phyloP scores from a whole-genome alignment of 768 basidiomycete species.

The Boletus pseudopeckii region DNA sequence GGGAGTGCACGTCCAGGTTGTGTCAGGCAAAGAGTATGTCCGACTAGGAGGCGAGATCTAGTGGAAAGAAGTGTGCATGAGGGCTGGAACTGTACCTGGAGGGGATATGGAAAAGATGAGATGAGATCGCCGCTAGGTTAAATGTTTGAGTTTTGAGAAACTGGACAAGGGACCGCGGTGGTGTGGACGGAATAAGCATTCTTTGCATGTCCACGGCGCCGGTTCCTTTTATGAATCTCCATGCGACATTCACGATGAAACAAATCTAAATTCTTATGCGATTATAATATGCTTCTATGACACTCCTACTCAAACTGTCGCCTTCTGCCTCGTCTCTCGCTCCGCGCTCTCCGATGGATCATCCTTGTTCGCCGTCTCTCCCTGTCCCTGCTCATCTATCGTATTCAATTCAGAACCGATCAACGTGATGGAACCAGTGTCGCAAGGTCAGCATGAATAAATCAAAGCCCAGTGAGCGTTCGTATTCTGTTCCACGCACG shows the following conservation, averaged over 20 bases:
- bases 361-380: constrained; percentile 27
- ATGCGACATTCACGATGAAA: constrained; percentile 18
- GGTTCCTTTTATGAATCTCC: constrained; percentile 8
- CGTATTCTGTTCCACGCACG: constrained; percentile 65
- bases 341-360: constrained; percentile 41
- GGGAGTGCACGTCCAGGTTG: not conserved
- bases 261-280: constrained; percentile 16
- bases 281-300: constrained; percentile 31
- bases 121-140: constrained; percentile 30
- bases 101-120: constrained; percentile 20
- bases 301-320: constrained; percentile 40
- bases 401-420: constrained; percentile 32
- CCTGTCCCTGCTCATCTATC: constrained; percentile 18
- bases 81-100: constrained; percentile 13
- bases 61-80: constrained; percentile 9
- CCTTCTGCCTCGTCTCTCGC: constrained; percentile 46
- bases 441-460: constrained; percentile 44
- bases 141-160: constrained; percentile 19
- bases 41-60: constrained; percentile 11
- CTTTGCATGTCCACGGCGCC: constrained; percentile 15
- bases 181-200: not conserved
- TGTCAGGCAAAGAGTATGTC: constrained; percentile 11
- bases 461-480: constrained; percentile 68
- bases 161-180: constrained; percentile 16
- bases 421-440: constrained; percentile 23